phyloP scores from a whole-genome alignment of 75 land plant genomes.

The Isoetes taiwanensis region DNA sequence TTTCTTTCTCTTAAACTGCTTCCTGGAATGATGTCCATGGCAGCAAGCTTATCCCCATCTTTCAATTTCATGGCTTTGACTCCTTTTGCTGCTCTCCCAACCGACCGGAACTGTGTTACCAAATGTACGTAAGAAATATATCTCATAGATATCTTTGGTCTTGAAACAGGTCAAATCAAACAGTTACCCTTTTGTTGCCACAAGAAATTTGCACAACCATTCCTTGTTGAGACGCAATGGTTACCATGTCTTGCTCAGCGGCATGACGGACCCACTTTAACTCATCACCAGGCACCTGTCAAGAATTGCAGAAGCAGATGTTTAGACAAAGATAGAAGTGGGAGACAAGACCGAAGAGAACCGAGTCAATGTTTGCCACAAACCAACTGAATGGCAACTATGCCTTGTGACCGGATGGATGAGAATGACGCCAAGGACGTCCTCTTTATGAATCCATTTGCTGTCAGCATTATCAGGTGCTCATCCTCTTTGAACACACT shows the following conservation, averaged over 20 bases:
- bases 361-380: not conserved
- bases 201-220: slow-evolving; percentile 30
- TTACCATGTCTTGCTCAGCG: slow-evolving; percentile 64
- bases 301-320: not conserved
- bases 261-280: slow-evolving; percentile 85
- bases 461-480: slow-evolving; percentile 76
- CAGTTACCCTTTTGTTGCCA: slow-evolving; percentile 18
- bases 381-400: slow-evolving; percentile 95
- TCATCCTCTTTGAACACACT: slow-evolving; percentile 70
- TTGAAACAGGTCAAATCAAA: not conserved
- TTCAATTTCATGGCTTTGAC: slow-evolving; percentile 64
- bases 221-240: slow-evolving; percentile 78
- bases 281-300: slow-evolving; percentile 91
- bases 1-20: slow-evolving; percentile 25
- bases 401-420: slow-evolving; percentile 68
- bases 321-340: not conserved
- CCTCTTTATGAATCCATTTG: slow-evolving; percentile 78
- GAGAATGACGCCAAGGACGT: slow-evolving; percentile 65
- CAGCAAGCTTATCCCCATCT: slow-evolving; percentile 59
- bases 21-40: slow-evolving; percentile 87
- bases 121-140: not conserved
- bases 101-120: slow-evolving; percentile 48
- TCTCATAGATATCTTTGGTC: not conserved
- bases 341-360: not conserved
- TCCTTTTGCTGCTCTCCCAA: slow-evolving; percentile 67